Percentiles rank a stretch among this genome's conserved stretches.
phyloP scores from a whole-genome alignment of 345 rosid species.

The Erysimum cheiranthoides region DNA sequence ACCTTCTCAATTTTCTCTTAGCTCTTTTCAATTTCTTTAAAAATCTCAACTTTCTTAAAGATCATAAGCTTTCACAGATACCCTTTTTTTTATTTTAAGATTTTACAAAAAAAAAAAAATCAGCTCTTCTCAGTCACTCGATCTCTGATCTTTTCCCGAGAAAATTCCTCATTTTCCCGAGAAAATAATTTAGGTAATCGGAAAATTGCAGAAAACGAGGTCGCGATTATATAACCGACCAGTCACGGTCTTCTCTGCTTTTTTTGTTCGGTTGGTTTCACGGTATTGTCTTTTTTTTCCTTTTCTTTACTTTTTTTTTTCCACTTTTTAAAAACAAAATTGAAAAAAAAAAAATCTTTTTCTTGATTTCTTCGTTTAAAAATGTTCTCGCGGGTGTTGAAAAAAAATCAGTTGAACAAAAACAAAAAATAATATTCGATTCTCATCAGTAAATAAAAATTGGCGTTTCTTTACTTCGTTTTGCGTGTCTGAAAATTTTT shows the following conservation, averaged over 20 bases:
- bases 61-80: conserved; percentile 18
- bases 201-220: conserved; percentile 32
- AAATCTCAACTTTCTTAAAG: conserved; percentile 23
- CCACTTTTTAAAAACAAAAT: background rate
- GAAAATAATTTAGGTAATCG: conserved; percentile 24
- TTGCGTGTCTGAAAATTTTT: conserved; percentile 19
- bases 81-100: conserved; percentile 26
- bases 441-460: conserved; percentile 9
- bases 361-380: conserved; percentile 34
- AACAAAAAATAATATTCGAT: background rate
- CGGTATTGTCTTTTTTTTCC: conserved; percentile 34
- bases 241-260: conserved; percentile 48
- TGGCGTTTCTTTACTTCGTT: conserved; percentile 15
- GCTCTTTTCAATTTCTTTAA: background rate
- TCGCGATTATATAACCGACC: conserved; percentile 21
- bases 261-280: conserved; percentile 37
- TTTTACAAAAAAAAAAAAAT: background rate
- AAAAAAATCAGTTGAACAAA: conserved; percentile 11
- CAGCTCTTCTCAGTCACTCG: conserved; percentile 29
- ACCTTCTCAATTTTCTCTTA: no score
- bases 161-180: conserved; percentile 36
- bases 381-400: conserved; percentile 40
- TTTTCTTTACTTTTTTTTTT: background rate
- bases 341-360: background rate
- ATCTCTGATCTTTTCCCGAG: conserved; percentile 27